Base-by-base conservation (phyloP, 179 eudicot genomes). In the Corrigiola litoralis region DNA sequence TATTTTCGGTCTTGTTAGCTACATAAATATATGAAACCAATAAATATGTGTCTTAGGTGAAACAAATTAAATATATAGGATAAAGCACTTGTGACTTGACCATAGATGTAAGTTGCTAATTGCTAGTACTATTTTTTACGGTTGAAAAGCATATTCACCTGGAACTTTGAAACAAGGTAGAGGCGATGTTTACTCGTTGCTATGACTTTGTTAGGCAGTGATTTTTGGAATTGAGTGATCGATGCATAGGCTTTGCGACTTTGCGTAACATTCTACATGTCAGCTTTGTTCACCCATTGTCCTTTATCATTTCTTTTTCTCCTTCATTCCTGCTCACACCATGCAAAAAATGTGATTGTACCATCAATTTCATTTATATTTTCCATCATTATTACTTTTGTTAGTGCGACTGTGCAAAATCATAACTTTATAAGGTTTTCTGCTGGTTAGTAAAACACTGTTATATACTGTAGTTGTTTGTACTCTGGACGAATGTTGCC, bases 181-280 rank as follows among this genome's bases (percentile, higher is more conserved):
- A 63, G 57, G 44, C 13, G 14, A 63, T 14, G 47, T 50, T 64
- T 49, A 64, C 44, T 64, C 41, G 2, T 24, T 41, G 51, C 14
- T 36, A 34, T 53, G 33, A 53, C 61, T 65, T 65, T 40, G 60
- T 27, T 52, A 28, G 69, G 69, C 69, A 65, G 40, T 40, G 36
- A n/a, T 32, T 17, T 52, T 18, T 52, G 28, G 51, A 52, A 65
- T 12, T 14, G 42, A 65, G 61, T 65, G 69, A 57, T 57, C 69
- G 36, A 65, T 65, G 69, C 51, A 31, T 23, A 16, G 52, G 69
- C 18, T 32, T 40, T 28, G 17, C 44, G 14, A 65, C 46, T 32
- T 53, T 65, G 20, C 18, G 47, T 40, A 51, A 52, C 69, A 51
- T 65, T 53, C 21, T 65, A 37, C 50, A 23, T 37, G 50, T 65